phyloP scores from a whole-genome alignment of 208 protist species.

The Giardia muris region DNA sequence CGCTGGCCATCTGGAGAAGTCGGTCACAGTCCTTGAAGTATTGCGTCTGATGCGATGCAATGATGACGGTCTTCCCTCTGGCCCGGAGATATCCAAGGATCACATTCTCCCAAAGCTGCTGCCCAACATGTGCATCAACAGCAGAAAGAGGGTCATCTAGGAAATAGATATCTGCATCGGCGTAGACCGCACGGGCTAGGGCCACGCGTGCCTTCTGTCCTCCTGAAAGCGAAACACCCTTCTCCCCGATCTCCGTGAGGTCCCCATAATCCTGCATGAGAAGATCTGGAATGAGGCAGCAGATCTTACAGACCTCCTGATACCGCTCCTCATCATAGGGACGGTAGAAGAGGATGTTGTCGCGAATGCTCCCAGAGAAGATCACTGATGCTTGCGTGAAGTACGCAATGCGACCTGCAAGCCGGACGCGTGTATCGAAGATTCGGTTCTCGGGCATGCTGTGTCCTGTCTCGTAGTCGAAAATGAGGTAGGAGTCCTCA shows the following conservation, averaged over 20 bases:
- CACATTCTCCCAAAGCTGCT: conserved; percentile 50
- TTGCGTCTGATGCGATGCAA: conserved; percentile 48
- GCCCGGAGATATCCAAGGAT: conserved; percentile 53
- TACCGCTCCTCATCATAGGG: conserved; percentile 39
- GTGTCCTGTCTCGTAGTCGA: not conserved
- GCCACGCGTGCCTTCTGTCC: conserved; percentile 57
- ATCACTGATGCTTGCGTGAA: not conserved
- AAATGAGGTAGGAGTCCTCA: not conserved
- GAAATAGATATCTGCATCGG: not conserved
- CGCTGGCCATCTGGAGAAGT: not conserved
- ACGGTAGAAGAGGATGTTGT: conserved; percentile 48
- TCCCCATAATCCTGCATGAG: conserved; percentile 32
- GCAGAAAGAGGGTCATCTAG: conserved; percentile 46
- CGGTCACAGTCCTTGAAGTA: not conserved
- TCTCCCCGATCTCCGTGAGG: conserved; percentile 55
- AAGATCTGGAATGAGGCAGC: conserved; percentile 41
- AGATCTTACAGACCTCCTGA: conserved; percentile 30
- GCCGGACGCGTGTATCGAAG: not conserved
- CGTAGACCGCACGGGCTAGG: conserved; percentile 55
- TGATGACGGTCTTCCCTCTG: conserved; percentile 43
- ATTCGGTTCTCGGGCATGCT: not conserved
- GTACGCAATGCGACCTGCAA: not conserved
- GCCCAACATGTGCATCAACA: conserved; percentile 44
- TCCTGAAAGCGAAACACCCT: conserved; percentile 62
- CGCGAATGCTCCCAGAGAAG: not conserved